Evolutionary conservation across 768 basidiomycete genomes (phyloP).

Genomic region (Rhodotorula diobovata): DNA sequence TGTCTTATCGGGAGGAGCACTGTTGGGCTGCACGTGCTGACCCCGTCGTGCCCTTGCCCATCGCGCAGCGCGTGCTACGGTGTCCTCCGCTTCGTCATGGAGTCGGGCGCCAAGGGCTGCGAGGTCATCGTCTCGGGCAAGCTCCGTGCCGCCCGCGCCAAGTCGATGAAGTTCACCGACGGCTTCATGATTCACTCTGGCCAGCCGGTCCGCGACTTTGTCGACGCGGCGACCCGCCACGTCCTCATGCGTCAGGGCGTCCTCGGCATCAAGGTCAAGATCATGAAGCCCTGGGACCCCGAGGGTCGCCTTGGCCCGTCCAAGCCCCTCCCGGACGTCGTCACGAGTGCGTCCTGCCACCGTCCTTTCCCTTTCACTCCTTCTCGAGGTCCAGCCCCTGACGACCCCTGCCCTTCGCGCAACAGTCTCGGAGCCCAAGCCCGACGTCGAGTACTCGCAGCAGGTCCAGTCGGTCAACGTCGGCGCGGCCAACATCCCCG

Average conservation of each 20-base stretch:
- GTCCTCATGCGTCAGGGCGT: constrained; percentile 98
- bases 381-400: too few species aligned
- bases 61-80: constrained; percentile 83
- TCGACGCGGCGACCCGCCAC: constrained; percentile 95
- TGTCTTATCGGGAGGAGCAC: background rate
- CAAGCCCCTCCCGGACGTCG: constrained; percentile 91
- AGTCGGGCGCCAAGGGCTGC: constrained; percentile 98
- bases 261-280: constrained; percentile 99
- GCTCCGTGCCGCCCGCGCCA: constrained; percentile 98
- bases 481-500: constrained; percentile 35
- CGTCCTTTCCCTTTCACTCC: background rate
- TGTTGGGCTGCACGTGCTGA: background rate
- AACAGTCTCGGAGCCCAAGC: constrained; percentile 45
- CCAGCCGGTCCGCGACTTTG: constrained; percentile 91
- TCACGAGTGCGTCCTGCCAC: constrained; percentile 57
- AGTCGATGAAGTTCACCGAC: constrained; percentile 99
- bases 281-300: constrained; percentile 96
- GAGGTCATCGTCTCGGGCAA: constrained; percentile 99
- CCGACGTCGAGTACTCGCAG: constrained; percentile 35
- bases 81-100: constrained; percentile 99
- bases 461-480: constrained; percentile 38
- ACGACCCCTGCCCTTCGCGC: background rate
- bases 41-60: background rate
- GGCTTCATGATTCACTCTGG: constrained; percentile 75
- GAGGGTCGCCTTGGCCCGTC: constrained; percentile 81